Evolutionary conservation across 495 filamentous ascomycete species (phyloP), one percentile per base, ranked within the genome.

Genomic region (Daldinia vernicosa): DNA sequence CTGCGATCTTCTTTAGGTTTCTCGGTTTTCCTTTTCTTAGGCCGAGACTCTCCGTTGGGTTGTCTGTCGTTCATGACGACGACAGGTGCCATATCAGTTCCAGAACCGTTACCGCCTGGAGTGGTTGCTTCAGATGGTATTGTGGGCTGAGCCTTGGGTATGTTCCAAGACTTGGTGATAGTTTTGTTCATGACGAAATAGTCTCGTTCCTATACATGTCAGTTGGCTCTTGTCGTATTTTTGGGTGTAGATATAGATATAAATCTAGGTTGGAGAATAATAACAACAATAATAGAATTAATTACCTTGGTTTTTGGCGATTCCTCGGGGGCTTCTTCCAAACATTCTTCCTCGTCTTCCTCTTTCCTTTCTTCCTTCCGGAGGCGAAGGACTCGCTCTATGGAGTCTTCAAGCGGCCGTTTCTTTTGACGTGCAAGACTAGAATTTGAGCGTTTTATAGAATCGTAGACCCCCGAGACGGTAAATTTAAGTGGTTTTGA

Each of bases 381-480:
- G 14, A 95, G 88, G 24, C 88, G 88, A 30, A 99, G 82, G 1
- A 96, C 92, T 22, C 93, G 84, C 74, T 97, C 93, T 69, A 98
- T 92, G 52, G 92, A 91, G 71, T 93, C 90, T 76, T 97, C 92
- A 14, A 99, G 80, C 14, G 90, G 81, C 60, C 87, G 88, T 79
- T 95, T 97, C 6, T 91, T 92, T 70, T 90, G 90, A 14, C 94
- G 84, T 51, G 91, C 92, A 39, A 97, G 77, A 66, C 89, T 92
- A 1, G 93, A 97, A 74, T 97, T 97, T 4, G 93, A 96, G 68
- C 83, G 83, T 73, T 92, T 92, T 70, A 97, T 92, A 57, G 83
- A 82, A 14, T 93, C 91, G 76, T 94, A 95, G 9, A 96, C 87
- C 1, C 79, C 78, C 1, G 86, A 76, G 0, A 90, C 84, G 3